Base-by-base conservation (phyloP, 2,329 filamentous ascomycete species). In the Sphaerulina vaccinii region DNA sequence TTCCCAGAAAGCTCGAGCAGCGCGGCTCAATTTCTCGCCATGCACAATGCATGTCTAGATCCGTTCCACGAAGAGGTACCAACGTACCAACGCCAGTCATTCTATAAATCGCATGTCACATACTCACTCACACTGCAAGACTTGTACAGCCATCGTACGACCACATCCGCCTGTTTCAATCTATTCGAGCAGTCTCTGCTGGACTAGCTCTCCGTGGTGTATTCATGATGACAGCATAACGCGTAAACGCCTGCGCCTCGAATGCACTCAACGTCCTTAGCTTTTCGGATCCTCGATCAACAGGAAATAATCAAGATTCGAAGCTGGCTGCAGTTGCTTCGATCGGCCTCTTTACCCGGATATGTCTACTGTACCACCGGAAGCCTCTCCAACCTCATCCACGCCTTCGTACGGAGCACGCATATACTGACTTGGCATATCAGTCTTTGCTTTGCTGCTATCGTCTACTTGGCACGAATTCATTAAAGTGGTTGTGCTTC, bases 201-300 rank as follows among this genome's bases (percentile, higher is more conserved):
- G n/a, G 27, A 21, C 19, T 21, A 18, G 37, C 18, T 22, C 16
- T 16, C 37, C 11, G 9, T 22, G 16, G 37, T 32, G 27, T 10
- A 32, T 13, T 32, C 10, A 21, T 39, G 37, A 39, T 39, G 37
- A 39, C 37, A 39, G 37, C 37, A 39, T 39, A 6, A 39, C 22
- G 37, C 37, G 18, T 35, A 21, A 13, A 39, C 13, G 37, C 37
- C 16, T 21, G 18, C 37, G 37, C 37, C 37, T 39, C 37, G 13
- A 29, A 29, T 37, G 35, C 35, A 39, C 37, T 16, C 37, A 39
- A 32, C 27, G 10, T 32, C n/a, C 4, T 21, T 39, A 21, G 18
- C 37, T 39, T 39, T 16, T 39, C 37, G 37, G 37, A 39, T 39
- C 37, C 37, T 39, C 37, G 27, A 32, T 32, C 27, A 13, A 39